These are phyloP conservation scores for Talaromyces stipitatus DNA, from an alignment of 495 filamentous ascomycete genomes.

Conservation along the genomic window DNA sequence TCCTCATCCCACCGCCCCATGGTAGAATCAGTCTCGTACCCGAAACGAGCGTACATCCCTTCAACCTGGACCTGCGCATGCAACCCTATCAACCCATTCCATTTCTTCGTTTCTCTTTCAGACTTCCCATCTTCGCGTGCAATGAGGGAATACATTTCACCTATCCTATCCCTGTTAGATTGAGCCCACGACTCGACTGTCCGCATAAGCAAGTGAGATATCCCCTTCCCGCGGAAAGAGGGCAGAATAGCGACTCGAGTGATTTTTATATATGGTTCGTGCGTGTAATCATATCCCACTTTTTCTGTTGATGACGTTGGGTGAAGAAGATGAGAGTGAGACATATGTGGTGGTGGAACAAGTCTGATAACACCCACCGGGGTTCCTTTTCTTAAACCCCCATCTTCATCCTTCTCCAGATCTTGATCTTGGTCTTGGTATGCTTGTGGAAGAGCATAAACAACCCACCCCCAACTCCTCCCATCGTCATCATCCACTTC, in stretches of 20 bases:
- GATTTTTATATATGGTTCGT: constrained; percentile 71
- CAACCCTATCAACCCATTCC: constrained; percentile 63
- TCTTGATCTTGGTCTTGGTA: constrained; percentile 13
- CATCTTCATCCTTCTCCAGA: neutral
- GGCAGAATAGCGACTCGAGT: constrained; percentile 64
- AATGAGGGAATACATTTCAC: constrained; percentile 21
- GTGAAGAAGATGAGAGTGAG: constrained; percentile 35
- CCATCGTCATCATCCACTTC: constrained; percentile 78
- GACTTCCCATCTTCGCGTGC: constrained; percentile 21
- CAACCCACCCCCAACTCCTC: constrained; percentile 74
- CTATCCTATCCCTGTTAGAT: constrained; percentile 33
- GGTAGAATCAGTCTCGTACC: constrained; percentile 60
- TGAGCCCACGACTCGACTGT: constrained; percentile 53
- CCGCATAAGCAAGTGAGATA: constrained; percentile 56
- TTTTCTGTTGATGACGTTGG: neutral
- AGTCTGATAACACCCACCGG: constrained; percentile 71
- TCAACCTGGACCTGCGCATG: constrained; percentile 65
- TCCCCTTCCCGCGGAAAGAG: constrained; percentile 53
- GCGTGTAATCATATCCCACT: neutral
- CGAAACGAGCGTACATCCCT: constrained; percentile 52
- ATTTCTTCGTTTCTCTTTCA: constrained; percentile 35
- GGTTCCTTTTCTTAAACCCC: constrained; percentile 10
- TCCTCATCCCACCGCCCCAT: constrained; percentile 80
- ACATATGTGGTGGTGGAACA: constrained; percentile 65
- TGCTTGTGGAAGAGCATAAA: constrained; percentile 51